Percentiles rank a stretch among this genome's conserved stretches.
Conservation (phyloP, 306 rosid species). For the Parietaria judaica region DNA sequence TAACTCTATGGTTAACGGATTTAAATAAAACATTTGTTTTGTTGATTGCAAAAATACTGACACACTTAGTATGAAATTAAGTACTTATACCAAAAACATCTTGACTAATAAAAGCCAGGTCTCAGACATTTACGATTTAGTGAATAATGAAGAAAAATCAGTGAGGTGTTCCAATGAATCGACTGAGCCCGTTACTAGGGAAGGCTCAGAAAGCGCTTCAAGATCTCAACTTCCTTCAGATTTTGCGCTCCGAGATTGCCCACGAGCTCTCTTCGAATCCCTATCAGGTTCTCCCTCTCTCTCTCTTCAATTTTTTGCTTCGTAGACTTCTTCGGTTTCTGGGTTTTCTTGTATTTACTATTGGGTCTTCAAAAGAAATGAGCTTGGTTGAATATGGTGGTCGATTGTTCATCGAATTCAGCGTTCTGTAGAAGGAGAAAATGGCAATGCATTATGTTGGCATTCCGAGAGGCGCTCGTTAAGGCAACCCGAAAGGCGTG, state of each 20-base stretch:
- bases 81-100: too few relatives aligned
- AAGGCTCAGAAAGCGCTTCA: slow-evolving; percentile 37
- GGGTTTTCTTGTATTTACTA: background rate
- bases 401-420: too few relatives aligned
- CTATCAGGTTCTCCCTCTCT: slow-evolving; percentile 45
- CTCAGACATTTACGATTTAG: too few relatives aligned
- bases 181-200: slow-evolving; percentile 16
- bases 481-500: too few relatives aligned
- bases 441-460: too few relatives aligned
- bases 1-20: background rate
- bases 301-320: background rate
- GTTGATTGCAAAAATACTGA: too few relatives aligned
- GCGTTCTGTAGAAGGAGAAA: too few relatives aligned
- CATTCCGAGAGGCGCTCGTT: too few relatives aligned
- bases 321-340: background rate
- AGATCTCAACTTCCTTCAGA: slow-evolving; percentile 47
- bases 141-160: too few relatives aligned
- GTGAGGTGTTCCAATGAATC: slow-evolving; percentile 23
- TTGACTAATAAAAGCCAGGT: too few relatives aligned
- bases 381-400: slow-evolving; percentile 1
- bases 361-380: background rate
- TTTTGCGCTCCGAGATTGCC: slow-evolving; percentile 57
- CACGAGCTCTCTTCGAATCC: slow-evolving; percentile 46
- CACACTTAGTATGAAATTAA: too few relatives aligned
- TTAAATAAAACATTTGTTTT: too few relatives aligned